These are phyloP conservation scores for Fusarium nelsonii DNA, from an alignment of 2,329 filamentous ascomycete species.

Conservation along the genomic window DNA sequence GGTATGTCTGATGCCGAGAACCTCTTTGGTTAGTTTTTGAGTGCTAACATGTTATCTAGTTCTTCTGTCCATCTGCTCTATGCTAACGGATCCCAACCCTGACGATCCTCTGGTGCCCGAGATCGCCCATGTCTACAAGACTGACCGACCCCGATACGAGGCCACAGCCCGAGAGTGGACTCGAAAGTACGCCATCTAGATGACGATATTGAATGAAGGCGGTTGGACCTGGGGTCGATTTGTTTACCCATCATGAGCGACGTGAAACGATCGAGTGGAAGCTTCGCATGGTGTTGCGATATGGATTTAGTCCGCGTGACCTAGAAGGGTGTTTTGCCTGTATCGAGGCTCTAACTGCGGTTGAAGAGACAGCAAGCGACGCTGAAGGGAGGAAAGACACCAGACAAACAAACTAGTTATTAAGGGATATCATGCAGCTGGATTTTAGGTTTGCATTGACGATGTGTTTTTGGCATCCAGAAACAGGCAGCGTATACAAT, in stretches of 20 bases:
- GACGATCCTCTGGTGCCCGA: slow-evolving; percentile 98
- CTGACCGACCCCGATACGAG: slow-evolving; percentile 94
- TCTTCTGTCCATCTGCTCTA: slow-evolving; percentile 98
- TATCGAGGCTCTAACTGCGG: slow-evolving; percentile 42
- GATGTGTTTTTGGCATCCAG: slow-evolving; percentile 50
- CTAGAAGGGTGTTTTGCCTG: slow-evolving; percentile 32
- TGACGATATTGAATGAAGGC: slow-evolving; percentile 31
- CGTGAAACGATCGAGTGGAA: slow-evolving; percentile 46
- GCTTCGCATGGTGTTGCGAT: slow-evolving; percentile 45
- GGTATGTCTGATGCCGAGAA: slow-evolving; percentile 66
- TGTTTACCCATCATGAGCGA: slow-evolving; percentile 46
- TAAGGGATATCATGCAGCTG: slow-evolving; percentile 55
- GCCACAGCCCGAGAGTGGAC: slow-evolving; percentile 98
- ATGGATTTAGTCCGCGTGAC: slow-evolving; percentile 38
- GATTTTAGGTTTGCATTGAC: slow-evolving; percentile 56
- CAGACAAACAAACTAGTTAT: slow-evolving; percentile 56
- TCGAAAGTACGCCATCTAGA: slow-evolving; percentile 95
- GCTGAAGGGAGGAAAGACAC: slow-evolving; percentile 50
- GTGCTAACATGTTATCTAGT: slow-evolving; percentile 66
- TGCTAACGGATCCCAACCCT: slow-evolving; percentile 99
- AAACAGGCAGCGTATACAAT: slow-evolving; percentile 51
- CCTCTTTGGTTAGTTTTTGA: slow-evolving; percentile 10
- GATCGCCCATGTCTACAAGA: slow-evolving; percentile 99
- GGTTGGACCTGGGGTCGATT: slow-evolving; percentile 49
- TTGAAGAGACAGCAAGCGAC: slow-evolving; percentile 45